phyloP scores from a whole-genome alignment of 2,329 filamentous ascomycete species.

The Coleophoma crateriformis region DNA sequence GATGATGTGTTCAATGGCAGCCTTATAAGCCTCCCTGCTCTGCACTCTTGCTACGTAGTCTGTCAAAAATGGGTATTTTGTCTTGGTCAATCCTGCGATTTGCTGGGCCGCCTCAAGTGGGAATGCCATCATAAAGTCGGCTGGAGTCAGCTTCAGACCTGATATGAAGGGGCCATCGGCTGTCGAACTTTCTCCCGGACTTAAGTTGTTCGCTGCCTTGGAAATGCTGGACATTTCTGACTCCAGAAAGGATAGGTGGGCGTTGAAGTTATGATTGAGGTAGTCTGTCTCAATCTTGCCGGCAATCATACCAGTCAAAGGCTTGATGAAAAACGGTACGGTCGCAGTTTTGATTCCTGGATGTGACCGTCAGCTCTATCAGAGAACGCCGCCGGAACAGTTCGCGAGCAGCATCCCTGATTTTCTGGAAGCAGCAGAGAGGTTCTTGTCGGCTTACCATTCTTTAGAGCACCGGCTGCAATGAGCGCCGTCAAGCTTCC shows the following conservation, averaged over 20 bases:
- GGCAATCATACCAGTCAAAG: conserved; percentile 50
- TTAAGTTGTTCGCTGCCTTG: neutral
- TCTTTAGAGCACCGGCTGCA: neutral
- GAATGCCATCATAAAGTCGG: conserved; percentile 42
- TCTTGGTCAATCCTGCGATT: conserved; percentile 23
- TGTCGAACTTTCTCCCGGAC: neutral
- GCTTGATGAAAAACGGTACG: conserved; percentile 61
- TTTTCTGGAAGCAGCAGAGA: neutral
- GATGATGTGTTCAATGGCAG: neutral
- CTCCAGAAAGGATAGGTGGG: neutral
- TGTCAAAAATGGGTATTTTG: conserved; percentile 35
- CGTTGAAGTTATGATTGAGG: neutral
- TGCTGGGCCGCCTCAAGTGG: conserved; percentile 34
- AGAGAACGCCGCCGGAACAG: neutral
- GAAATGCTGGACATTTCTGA: neutral
- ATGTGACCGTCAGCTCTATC: neutral
- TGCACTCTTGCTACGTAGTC: conserved; percentile 35
- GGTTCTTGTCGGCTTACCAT: neutral
- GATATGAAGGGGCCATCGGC: neutral
- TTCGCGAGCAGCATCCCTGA: neutral
- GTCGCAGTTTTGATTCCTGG: conserved; percentile 44
- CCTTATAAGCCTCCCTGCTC: neutral
- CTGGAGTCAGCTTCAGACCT: conserved; percentile 34
- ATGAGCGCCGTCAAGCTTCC: conserved; percentile 67
- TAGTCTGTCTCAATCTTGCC: conserved; percentile 28